phyloP scores from a whole-genome alignment of 257 asterid genomes.

The Agastache rugosa region DNA sequence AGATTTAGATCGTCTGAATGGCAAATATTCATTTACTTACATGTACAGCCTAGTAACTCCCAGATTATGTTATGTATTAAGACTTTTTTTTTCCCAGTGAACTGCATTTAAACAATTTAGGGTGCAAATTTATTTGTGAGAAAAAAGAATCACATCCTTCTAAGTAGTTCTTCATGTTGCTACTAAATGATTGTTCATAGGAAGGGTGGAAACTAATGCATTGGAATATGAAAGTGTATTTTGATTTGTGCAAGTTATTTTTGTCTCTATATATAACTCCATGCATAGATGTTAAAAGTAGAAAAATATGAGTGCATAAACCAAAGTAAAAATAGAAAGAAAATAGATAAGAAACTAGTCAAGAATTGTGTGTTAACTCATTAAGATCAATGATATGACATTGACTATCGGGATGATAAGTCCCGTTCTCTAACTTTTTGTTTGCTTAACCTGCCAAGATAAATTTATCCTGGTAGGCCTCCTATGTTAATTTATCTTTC shows the following conservation, averaged over 20 bases:
- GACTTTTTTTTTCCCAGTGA: too few relatives aligned
- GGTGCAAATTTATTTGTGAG: not conserved
- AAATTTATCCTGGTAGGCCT: not conserved
- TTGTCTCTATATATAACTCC: not conserved
- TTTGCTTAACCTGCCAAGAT: not conserved
- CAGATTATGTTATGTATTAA: not conserved
- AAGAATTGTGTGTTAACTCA: not conserved
- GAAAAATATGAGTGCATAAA: not conserved
- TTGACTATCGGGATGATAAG: not conserved
- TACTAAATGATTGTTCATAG: not conserved
- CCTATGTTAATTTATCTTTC: not conserved
- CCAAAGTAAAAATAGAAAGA: not conserved
- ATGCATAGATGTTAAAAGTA: not conserved
- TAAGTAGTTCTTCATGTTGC: not conserved
- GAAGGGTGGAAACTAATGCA: not conserved
- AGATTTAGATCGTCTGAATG: slow-evolving; percentile 11
- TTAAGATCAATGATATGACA: not conserved
- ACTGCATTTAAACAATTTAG: not conserved
- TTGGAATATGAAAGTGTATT: not conserved
- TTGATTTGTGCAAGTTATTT: not conserved
- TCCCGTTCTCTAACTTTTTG: not conserved
- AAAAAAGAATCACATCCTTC: not conserved
- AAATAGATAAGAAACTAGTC: not conserved
- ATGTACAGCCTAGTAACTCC: slow-evolving; percentile 13
- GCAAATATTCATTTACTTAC: not conserved